phyloP scores from a whole-genome alignment of 345 rosid genomes.

The Gossypium australe region DNA sequence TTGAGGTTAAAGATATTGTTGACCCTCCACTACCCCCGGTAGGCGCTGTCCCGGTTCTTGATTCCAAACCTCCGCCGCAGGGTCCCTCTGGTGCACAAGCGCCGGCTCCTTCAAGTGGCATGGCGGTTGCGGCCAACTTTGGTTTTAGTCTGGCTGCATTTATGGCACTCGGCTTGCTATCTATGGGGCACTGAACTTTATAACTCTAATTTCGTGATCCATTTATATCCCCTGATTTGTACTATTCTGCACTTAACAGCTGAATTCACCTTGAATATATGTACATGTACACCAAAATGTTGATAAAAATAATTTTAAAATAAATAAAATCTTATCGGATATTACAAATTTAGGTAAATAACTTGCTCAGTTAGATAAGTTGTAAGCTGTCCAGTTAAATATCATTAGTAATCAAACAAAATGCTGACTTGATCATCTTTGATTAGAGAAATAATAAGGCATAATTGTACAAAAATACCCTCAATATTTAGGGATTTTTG shows the following conservation, averaged over 20 bases:
- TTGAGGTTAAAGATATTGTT: conserved; percentile 43
- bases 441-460: too few relatives aligned
- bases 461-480: too few relatives aligned
- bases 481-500: too few relatives aligned
- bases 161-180: conserved; percentile 25
- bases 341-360: not conserved
- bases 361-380: too few relatives aligned
- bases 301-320: not conserved
- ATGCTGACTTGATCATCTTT: too few relatives aligned
- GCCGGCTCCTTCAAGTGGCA: conserved; percentile 22
- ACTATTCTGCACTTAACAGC: not conserved
- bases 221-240: not conserved
- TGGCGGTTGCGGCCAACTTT: conserved; percentile 23
- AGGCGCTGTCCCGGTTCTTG: conserved; percentile 8
- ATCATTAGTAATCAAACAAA: too few relatives aligned
- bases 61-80: conserved; percentile 1
- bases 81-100: conserved; percentile 15
- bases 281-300: not conserved
- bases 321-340: not conserved
- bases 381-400: too few relatives aligned
- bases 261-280: not conserved
- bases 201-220: not conserved
- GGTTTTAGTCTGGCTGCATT: conserved; percentile 33
- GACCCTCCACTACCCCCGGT: conserved; percentile 85
- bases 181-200: conserved; percentile 7